Base-by-base conservation (phyloP, 1,139 yeast genomes). In the Diutina rugosa region DNA sequence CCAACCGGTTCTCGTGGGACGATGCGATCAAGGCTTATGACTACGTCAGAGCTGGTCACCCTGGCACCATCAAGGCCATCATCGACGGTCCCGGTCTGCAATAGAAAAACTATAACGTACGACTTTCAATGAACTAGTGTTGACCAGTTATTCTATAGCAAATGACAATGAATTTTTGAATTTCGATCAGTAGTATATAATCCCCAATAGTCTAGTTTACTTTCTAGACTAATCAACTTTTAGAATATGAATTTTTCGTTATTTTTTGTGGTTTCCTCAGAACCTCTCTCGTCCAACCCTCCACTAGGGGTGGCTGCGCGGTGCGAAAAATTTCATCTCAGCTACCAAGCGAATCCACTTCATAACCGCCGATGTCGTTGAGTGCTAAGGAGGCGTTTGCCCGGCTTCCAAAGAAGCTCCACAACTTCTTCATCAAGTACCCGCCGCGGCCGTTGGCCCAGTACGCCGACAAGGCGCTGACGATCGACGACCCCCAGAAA, bases 11-110 rank as follows among this genome's bases (percentile, higher is more conserved):
- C 75, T 69, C 77, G 57, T 87, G 89, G 64, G 79, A 80, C 55
- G 87, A 90, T 57, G 93, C 96, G 32, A 79, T 81, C 59, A 79
- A 84, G 63, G 97, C 97, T 2, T 91, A 89, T 69, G 87, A 87
- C 60, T 76, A 80, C 57, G 87, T 85, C 49, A 77, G 76, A 63
- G 69, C 71, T 10, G 79, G 80, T 28, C 44, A 32, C 35, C 64
- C 64, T 49, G 78, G 74, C 44, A 72, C 76, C 57, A 78, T 76
- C 57, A 76, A 76, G 64, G 71, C 76, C 63, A 72, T 76, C 56
- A 76, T 76, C 59, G 77, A 74, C 57, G 80, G 80, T 8, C 80
- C 80, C 3, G 74, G 69, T 4, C 4, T 4, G 26, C 26, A 21
- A 21, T 21, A 21, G 26, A 21, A 2, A 2, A 2, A 3, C 26